Conservation (phyloP, 225 moss, liverwort and hornwort species). For the Antitrichia curtipendula region DNA sequence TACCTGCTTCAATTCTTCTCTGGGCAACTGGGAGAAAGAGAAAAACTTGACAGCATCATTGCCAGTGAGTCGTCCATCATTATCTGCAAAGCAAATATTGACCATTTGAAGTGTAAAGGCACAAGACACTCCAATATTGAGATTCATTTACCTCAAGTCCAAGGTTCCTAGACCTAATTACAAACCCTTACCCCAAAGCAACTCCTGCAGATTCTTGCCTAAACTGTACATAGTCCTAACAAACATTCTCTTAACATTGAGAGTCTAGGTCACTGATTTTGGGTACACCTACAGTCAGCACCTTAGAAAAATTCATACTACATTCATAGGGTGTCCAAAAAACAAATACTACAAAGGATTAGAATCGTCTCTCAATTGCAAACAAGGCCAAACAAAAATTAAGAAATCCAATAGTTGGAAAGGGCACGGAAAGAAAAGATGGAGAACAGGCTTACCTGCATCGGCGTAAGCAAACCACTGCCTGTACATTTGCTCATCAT, state of each 20-base stretch:
- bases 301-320: neutral
- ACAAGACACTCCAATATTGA: no score
- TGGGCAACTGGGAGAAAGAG: slow-evolving; percentile 68
- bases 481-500: slow-evolving; percentile 78
- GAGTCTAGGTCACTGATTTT: neutral
- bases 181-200: neutral
- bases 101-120: neutral
- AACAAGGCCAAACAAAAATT: neutral
- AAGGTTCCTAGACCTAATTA: neutral
- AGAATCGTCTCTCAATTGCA: neutral
- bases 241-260: neutral
- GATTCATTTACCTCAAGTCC: neutral
- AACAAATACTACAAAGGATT: neutral
- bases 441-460: slow-evolving; percentile 35
- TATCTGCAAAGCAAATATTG: slow-evolving; percentile 29
- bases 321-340: neutral
- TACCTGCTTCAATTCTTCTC: slow-evolving; percentile 82
- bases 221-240: no score
- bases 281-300: neutral
- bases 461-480: slow-evolving; percentile 88
- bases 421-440: neutral
- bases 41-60: slow-evolving; percentile 97
- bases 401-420: neutral
- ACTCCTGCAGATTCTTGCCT: neutral
- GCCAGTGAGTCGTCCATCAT: slow-evolving; percentile 88